These are phyloP conservation scores for Geranomyces michiganensis DNA, from an alignment of 192 early-diverging fungal genomes.

Conservation along the genomic window DNA sequence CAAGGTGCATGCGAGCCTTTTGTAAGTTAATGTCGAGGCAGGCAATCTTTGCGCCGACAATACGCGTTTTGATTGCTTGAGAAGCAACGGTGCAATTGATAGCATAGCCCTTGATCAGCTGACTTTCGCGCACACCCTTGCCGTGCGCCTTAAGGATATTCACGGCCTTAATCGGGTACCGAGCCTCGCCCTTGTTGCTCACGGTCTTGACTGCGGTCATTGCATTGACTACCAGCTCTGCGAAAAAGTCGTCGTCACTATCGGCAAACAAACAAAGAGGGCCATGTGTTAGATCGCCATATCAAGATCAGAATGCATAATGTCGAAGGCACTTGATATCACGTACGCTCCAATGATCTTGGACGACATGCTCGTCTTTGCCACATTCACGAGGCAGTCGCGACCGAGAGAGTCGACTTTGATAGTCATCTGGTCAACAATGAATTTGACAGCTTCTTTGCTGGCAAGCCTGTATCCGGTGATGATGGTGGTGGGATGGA, in stretches of 20 bases:
- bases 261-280: not conserved
- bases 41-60: constrained; percentile 91
- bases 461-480: constrained; percentile 95
- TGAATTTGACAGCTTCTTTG: constrained; percentile 98
- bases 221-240: constrained; percentile 92
- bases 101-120: constrained; percentile 91
- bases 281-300: no score
- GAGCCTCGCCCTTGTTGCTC: constrained; percentile 79
- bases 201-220: constrained; percentile 89
- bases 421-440: constrained; percentile 93
- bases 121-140: constrained; percentile 84
- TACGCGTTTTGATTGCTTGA: constrained; percentile 87
- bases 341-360: constrained; percentile 96
- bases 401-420: constrained; percentile 93
- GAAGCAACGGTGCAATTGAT: constrained; percentile 97
- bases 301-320: no score
- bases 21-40: constrained; percentile 98
- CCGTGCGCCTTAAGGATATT: constrained; percentile 98
- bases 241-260: constrained; percentile 95
- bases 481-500: constrained; percentile 99
- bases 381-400: constrained; percentile 92
- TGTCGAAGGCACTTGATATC: no score
- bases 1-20: constrained; percentile 96
- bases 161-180: constrained; percentile 96
- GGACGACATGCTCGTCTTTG: constrained; percentile 96